These are phyloP conservation scores for Trichosporon faecale DNA, from an alignment of 1,284 basidiomycete genomes.

Conservation along the genomic window DNA sequence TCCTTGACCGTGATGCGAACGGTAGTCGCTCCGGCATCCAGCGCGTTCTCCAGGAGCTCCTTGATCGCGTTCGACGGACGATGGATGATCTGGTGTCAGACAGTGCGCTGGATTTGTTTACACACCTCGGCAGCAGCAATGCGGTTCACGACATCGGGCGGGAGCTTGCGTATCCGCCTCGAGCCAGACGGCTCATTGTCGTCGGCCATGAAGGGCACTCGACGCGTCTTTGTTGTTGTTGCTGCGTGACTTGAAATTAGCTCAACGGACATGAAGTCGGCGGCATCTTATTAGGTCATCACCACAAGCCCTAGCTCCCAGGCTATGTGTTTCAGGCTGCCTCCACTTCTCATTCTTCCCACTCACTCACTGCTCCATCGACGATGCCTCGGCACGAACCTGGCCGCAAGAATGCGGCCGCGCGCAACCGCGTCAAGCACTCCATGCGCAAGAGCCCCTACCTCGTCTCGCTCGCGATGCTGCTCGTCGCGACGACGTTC, in stretches of 20 bases:
- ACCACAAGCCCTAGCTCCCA: not conserved
- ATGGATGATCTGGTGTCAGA: constrained; percentile 76
- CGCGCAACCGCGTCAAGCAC: constrained; percentile 29
- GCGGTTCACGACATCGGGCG: constrained; percentile 59
- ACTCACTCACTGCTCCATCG: not conserved
- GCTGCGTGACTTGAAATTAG: not conserved
- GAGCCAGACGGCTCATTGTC: constrained; percentile 26
- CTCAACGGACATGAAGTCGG: not conserved
- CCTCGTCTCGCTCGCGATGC: constrained; percentile 43
- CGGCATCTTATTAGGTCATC: constrained; percentile 2
- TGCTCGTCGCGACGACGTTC: constrained; percentile 45
- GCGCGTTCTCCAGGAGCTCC: constrained; percentile 89
- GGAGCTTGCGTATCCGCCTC: constrained; percentile 53
- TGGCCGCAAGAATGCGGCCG: not conserved
- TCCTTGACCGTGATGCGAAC: constrained; percentile 90
- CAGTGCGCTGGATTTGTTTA: not conserved
- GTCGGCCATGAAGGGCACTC: not conserved
- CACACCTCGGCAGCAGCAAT: constrained; percentile 62
- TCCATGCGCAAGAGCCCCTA: constrained; percentile 49
- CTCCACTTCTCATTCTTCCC: constrained; percentile 15
- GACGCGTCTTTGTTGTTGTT: not conserved
- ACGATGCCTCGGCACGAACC: constrained; percentile 13
- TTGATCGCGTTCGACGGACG: constrained; percentile 94
- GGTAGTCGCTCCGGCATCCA: constrained; percentile 86
- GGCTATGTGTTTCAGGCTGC: not conserved